Conservation (phyloP, 225 moss, liverwort and hornwort species). For the Lunularia cruciata region DNA sequence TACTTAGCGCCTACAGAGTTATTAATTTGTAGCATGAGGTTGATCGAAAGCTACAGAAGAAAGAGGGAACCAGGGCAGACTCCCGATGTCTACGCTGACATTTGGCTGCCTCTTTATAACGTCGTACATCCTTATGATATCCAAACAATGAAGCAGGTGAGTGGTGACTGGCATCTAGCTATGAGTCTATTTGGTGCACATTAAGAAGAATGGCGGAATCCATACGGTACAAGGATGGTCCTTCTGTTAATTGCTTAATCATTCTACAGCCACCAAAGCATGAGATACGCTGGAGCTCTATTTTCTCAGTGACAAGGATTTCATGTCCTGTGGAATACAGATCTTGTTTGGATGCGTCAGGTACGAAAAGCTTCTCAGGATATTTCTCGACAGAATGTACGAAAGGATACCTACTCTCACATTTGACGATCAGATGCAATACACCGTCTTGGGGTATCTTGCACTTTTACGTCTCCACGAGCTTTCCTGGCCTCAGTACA, state of each 20-base stretch:
- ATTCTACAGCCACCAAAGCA: no score
- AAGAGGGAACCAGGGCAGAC: slow-evolving; percentile 58
- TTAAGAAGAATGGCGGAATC: neutral
- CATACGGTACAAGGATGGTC: no score
- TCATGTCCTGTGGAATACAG: slow-evolving; percentile 31
- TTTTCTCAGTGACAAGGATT: neutral
- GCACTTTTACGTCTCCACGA: slow-evolving; percentile 71
- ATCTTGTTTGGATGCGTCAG: slow-evolving; percentile 78
- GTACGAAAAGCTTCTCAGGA: slow-evolving; percentile 54
- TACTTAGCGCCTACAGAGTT: slow-evolving; percentile 66
- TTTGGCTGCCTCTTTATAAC: slow-evolving; percentile 71
- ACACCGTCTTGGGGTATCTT: slow-evolving; percentile 63
- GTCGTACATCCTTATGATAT: slow-evolving; percentile 82
- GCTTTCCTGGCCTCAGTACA: slow-evolving; percentile 63
- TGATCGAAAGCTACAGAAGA: slow-evolving; percentile 63
- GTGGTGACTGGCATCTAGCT: slow-evolving; percentile 1
- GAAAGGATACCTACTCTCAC: slow-evolving; percentile 41
- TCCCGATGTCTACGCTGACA: slow-evolving; percentile 62
- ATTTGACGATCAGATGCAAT: slow-evolving; percentile 46
- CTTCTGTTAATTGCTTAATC: no score
- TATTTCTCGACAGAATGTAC: slow-evolving; percentile 56
- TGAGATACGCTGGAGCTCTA: no score
- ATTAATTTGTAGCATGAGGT: slow-evolving; percentile 58
- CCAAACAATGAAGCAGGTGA: slow-evolving; percentile 75
- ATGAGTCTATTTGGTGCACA: neutral